phyloP scores from a whole-genome alignment of 2,329 filamentous ascomycete genomes.

The Colletotrichum sojae region DNA sequence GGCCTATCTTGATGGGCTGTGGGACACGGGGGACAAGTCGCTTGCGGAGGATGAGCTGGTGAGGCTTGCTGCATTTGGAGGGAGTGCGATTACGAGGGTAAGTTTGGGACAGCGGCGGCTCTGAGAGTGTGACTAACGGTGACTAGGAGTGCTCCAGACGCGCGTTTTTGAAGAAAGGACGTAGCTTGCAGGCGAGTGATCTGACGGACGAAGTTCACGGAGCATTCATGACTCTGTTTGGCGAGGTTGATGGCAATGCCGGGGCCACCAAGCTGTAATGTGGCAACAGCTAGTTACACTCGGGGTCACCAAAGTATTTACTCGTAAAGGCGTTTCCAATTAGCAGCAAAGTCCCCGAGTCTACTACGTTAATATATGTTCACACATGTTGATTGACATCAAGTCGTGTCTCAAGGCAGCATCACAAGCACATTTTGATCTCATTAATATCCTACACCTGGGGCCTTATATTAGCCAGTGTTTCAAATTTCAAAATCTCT shows the following conservation, averaged over 20 bases:
- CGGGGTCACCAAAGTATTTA: no score
- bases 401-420: no score
- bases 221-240: conserved; percentile 85
- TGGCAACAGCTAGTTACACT: no score
- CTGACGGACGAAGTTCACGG: conserved; percentile 90
- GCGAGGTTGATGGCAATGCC: conserved; percentile 70
- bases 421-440: no score
- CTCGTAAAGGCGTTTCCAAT: no score
- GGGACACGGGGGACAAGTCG: conserved; percentile 58
- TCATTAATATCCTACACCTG: no score
- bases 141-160: conserved; percentile 84
- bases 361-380: no score
- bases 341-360: no score
- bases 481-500: no score
- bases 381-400: no score
- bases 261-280: conserved; percentile 52
- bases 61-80: conserved; percentile 86
- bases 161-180: conserved; percentile 87
- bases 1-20: conserved; percentile 87
- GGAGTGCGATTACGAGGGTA: conserved; percentile 87
- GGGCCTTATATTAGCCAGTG: no score
- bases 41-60: conserved; percentile 73
- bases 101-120: conserved; percentile 47
- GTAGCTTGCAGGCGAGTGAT: conserved; percentile 92
- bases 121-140: conserved; percentile 32